Evolutionary conservation across 805 yeast species (phyloP).

Genomic region (Citeromyces nyonsensis): DNA sequence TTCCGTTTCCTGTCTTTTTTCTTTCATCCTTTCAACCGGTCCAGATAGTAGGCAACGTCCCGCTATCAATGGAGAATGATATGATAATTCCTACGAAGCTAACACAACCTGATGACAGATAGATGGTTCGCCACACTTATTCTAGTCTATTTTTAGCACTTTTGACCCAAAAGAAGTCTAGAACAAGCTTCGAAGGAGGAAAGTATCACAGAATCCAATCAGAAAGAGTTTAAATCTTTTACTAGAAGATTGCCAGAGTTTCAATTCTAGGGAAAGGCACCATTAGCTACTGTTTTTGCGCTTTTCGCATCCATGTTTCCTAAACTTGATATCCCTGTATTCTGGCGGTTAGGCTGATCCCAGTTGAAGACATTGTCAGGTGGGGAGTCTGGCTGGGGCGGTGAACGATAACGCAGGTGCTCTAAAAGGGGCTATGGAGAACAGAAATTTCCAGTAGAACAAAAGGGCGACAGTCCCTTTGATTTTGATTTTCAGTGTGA

Average conservation of each 20-base stretch:
- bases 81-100: too few relatives aligned
- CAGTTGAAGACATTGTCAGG: constrained; percentile 11
- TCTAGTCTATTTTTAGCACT: constrained; percentile 83
- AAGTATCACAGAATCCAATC: constrained; percentile 44
- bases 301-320: constrained; percentile 47
- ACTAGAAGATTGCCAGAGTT: constrained; percentile 94
- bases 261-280: constrained; percentile 82
- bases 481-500: constrained; percentile 30
- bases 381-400: constrained; percentile 30
- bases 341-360: constrained; percentile 59
- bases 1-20: too few relatives aligned
- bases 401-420: constrained; percentile 30
- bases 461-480: constrained; percentile 29
- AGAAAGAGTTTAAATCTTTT: constrained; percentile 77
- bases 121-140: constrained; percentile 85
- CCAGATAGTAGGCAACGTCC: too few relatives aligned
- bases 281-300: constrained; percentile 54
- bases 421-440: constrained; percentile 29
- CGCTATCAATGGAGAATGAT: too few relatives aligned
- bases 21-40: too few relatives aligned
- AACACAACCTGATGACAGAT: too few relatives aligned
- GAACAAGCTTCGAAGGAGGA: constrained; percentile 89
- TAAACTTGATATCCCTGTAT: constrained; percentile 82
- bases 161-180: constrained; percentile 76
- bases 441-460: constrained; percentile 30